Percentiles rank a stretch among this genome's conserved stretches.
phyloP scores from a whole-genome alignment of 176 grass and related monocot genomes.

The Musa schizocarpa region DNA sequence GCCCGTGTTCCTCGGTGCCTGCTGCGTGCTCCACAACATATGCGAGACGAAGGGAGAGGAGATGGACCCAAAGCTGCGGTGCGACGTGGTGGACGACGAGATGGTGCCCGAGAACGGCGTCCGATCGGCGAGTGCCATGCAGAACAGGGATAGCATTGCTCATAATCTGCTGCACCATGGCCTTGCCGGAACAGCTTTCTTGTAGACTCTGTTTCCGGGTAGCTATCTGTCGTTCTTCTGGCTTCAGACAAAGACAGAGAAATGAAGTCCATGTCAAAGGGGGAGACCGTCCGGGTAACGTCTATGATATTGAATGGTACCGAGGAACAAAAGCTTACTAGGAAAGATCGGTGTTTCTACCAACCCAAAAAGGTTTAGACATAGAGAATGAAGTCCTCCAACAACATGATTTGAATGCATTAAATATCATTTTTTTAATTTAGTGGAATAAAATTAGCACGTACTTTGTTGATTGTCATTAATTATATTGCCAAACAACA shows the following conservation, averaged over 20 bases:
- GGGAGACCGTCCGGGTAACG: neutral
- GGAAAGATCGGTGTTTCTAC: too few species aligned
- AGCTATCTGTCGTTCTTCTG: neutral
- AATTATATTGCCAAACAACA: too few species aligned
- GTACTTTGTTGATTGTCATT: too few species aligned
- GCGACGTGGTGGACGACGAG: conserved; percentile 51
- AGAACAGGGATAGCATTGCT: conserved; percentile 47
- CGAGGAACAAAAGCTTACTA: too few species aligned
- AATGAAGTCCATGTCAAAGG: neutral
- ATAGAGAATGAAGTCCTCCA: too few species aligned
- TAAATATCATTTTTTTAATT: too few species aligned
- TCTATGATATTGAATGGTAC: too few species aligned
- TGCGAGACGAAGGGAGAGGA: conserved; percentile 57
- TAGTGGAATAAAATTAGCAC: too few species aligned
- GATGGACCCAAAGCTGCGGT: conserved; percentile 27
- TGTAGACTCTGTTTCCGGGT: neutral
- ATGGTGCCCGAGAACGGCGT: conserved; percentile 50
- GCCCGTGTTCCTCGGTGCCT: conserved; percentile 58
- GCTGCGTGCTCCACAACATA: conserved; percentile 89
- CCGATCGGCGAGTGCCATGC: conserved; percentile 29
- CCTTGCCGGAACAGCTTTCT: conserved; percentile 8
- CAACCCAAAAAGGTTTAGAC: too few species aligned
- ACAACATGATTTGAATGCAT: too few species aligned
- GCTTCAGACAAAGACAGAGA: neutral
- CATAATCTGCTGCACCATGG: conserved; percentile 59